These are phyloP conservation scores for Ganoderma meredithae DNA, from an alignment of 1,284 basidiomycete species.

Conservation along the genomic window DNA sequence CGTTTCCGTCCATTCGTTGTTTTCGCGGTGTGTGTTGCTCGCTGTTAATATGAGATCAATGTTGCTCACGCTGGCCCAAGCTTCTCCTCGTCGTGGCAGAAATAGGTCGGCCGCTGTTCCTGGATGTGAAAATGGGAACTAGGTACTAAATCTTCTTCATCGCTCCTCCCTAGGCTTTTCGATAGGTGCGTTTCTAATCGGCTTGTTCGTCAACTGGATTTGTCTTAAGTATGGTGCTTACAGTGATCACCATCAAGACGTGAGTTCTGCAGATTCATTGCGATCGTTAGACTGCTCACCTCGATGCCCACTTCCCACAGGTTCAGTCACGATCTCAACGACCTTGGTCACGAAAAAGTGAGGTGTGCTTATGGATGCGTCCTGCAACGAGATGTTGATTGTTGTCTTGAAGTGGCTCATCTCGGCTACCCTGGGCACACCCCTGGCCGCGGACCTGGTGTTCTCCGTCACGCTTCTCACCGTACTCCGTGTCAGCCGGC, in stretches of 20 bases:
- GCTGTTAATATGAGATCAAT: neutral
- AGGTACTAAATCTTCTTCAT: neutral
- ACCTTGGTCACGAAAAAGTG: neutral
- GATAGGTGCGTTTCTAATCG: neutral
- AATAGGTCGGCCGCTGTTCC: neutral
- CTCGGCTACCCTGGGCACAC: neutral
- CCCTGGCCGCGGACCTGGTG: conserved; percentile 1
- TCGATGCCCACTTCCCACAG: neutral
- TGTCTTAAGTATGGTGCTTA: neutral
- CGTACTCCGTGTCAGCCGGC: conserved; percentile 4
- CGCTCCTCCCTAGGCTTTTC: neutral
- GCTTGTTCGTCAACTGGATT: neutral
- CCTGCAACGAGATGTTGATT: neutral
- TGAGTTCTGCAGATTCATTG: neutral
- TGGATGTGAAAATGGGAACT: neutral
- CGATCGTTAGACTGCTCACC: neutral
- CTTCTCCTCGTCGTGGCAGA: neutral
- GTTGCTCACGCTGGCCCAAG: neutral
- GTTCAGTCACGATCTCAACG: neutral
- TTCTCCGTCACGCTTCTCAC: conserved; percentile 3
- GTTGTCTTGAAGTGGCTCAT: neutral
- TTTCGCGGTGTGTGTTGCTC: neutral
- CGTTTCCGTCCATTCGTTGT: conserved; percentile 3
- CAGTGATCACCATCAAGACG: conserved; percentile 3
- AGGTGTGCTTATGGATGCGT: too few relatives aligned